Base-by-base conservation (phyloP, 305 asterid species). In the Solanum aculeatissimum region DNA sequence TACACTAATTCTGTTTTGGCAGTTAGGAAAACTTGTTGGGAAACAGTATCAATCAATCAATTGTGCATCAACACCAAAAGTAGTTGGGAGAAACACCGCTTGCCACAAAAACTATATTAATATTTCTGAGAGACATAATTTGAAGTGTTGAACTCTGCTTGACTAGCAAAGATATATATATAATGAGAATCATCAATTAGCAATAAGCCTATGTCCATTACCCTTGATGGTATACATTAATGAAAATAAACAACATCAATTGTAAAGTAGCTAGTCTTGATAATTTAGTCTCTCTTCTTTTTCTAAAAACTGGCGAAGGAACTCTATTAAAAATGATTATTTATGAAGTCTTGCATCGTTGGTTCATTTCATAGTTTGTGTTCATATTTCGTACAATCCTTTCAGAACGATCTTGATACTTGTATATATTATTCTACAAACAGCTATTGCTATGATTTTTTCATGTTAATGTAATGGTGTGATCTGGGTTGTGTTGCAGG, bases 401-500 rank as follows among this genome's bases (percentile, higher is more conserved):
- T 69, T 16, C 77, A 38, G 4, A 69, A 40, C 18, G n/a, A 40
- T 40, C 53, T 70, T 25, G 21, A 47, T 74, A 6, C 8, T 15
- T 47, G 40, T 47, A 15, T 45, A 42, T 25, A 47, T 74, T 74
- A 15, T 25, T 74, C 25, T 9, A 47, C 42, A 74, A 43, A 74
- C 4, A 75, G 27, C 45, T 27, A 75, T 4, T 3, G 25, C 62
- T 74, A 4, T 2, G 63, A 16, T 18, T 25, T 75, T 6, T 4
- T 75, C 45, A 1, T 49, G 1, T 27, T 49, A 27, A 4, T 16
- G 63, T 75, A 15, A 49, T 6, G 81, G 63, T 15, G 81, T 75
- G 43, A 49, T 49, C 81, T 82, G 63, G 14, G 7, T 11, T 63
- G 51, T 62, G 49, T 21, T 57, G n/a, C 94, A 97, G 98, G 97